phyloP scores from a whole-genome alignment of 805 yeast species.

The Ogataea corticis region DNA sequence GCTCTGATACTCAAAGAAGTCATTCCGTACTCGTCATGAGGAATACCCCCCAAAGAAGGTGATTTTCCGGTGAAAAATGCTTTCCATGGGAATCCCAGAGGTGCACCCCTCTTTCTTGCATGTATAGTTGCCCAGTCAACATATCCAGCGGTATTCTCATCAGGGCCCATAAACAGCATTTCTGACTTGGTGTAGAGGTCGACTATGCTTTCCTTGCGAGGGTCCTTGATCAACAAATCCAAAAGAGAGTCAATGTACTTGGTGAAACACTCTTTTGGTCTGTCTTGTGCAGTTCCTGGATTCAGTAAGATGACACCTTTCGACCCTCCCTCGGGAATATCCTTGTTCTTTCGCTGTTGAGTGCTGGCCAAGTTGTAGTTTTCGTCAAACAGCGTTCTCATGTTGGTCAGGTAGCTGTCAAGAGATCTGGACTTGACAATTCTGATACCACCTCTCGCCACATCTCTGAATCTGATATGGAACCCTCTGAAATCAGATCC shows the following conservation, averaged over 20 bases:
- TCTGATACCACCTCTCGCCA: slow-evolving; percentile 98
- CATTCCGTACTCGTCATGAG: slow-evolving; percentile 98
- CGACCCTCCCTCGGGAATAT: slow-evolving; percentile 98
- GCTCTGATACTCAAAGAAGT: slow-evolving; percentile 93
- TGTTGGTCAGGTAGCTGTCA: slow-evolving; percentile 84
- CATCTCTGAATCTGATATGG: slow-evolving; percentile 95
- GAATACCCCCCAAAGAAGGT: slow-evolving; percentile 92
- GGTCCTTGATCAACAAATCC: slow-evolving; percentile 74
- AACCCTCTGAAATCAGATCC: slow-evolving; percentile 97
- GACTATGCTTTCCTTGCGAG: slow-evolving; percentile 77
- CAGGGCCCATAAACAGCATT: slow-evolving; percentile 97
- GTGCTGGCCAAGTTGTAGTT: slow-evolving; percentile 94
- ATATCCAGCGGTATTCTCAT: slow-evolving; percentile 94
- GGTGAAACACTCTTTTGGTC: slow-evolving; percentile 81
- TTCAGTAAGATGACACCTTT: slow-evolving; percentile 90
- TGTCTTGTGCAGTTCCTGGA: slow-evolving; percentile 72
- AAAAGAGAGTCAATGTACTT: slow-evolving; percentile 91
- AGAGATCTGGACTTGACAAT: slow-evolving; percentile 83
- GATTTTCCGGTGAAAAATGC: slow-evolving; percentile 97
- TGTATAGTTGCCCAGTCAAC: slow-evolving; percentile 98
- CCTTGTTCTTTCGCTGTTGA: slow-evolving; percentile 96
- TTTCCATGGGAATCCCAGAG: slow-evolving; percentile 80
- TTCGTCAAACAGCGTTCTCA: slow-evolving; percentile 90
- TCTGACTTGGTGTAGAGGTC: slow-evolving; percentile 84
- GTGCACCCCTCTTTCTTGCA: slow-evolving; percentile 88